Conservation (phyloP, 1,284 basidiomycete species). For the Fomitiporia mediterranea region DNA sequence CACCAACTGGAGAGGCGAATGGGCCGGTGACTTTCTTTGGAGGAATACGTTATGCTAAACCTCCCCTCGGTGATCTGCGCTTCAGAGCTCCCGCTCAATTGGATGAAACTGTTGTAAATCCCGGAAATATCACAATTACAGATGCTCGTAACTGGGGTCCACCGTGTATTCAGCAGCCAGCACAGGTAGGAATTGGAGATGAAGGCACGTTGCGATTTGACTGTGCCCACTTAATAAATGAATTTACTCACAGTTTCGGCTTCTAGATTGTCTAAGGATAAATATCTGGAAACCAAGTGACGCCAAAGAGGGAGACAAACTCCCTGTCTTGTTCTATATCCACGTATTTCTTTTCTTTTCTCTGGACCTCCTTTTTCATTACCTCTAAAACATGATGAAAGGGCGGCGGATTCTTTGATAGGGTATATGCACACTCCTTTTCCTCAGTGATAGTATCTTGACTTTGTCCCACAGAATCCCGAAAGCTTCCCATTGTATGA, state of each 20-base stretch:
- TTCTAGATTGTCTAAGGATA: slow-evolving; percentile 46
- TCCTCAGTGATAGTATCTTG: not conserved
- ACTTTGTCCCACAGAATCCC: slow-evolving; percentile 28
- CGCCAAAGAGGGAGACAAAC: slow-evolving; percentile 37
- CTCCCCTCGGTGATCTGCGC: slow-evolving; percentile 47
- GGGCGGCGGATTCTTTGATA: slow-evolving; percentile 39
- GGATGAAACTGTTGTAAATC: slow-evolving; percentile 31
- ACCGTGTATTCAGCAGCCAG: slow-evolving; percentile 40
- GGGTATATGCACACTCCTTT: slow-evolving; percentile 25
- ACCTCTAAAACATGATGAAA: slow-evolving; percentile 20
- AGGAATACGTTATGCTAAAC: slow-evolving; percentile 51
- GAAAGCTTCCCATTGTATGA: slow-evolving; percentile 49
- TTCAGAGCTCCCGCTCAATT: slow-evolving; percentile 46
- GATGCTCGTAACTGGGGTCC: slow-evolving; percentile 42
- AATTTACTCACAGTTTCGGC: not conserved
- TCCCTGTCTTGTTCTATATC: slow-evolving; percentile 44
- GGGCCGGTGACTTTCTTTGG: slow-evolving; percentile 41
- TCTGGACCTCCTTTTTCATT: not conserved
- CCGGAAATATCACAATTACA: slow-evolving; percentile 24
- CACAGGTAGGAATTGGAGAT: slow-evolving; percentile 37
- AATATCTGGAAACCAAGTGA: slow-evolving; percentile 50
- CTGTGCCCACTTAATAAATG: not conserved
- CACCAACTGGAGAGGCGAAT: slow-evolving; percentile 33
- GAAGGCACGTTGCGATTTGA: slow-evolving; percentile 30
- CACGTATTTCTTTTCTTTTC: slow-evolving; percentile 29